Evolutionary conservation across 148 eudicot genomes (phyloP).

Genomic region (Talinum fruticosum): DNA sequence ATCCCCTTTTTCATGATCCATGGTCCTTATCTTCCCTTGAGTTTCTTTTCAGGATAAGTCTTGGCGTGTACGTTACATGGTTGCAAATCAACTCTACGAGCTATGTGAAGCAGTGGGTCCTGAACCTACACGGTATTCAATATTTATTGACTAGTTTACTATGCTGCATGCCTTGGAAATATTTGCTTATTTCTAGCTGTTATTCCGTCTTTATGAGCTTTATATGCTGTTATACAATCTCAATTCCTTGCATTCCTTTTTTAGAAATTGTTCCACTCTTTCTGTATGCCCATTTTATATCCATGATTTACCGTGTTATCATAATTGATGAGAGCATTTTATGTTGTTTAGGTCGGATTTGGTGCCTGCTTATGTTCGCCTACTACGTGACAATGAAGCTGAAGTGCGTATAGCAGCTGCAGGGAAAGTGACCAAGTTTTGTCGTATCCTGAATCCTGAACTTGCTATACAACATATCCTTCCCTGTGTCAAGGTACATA

Average conservation of each 20-base stretch:
- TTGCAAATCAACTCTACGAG: constrained; percentile 93
- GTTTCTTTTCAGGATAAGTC: constrained; percentile 74
- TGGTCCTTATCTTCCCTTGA: background rate
- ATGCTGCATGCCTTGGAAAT: background rate
- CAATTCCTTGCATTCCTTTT: background rate
- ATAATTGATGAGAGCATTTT: constrained; percentile 14
- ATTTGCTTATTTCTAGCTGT: background rate
- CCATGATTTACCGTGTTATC: background rate
- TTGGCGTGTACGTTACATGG: constrained; percentile 99
- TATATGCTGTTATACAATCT: background rate
- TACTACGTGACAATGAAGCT: constrained; percentile 89
- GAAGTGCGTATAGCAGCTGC: constrained; percentile 96
- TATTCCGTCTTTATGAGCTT: too few species aligned
- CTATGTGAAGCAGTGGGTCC: constrained; percentile 99
- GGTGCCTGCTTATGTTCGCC: constrained; percentile 84
- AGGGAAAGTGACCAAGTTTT: constrained; percentile 81
- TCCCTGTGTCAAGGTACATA: constrained; percentile 78
- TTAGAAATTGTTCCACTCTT: background rate
- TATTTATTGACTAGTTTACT: constrained; percentile 2
- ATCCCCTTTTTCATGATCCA: background rate
- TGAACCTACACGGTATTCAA: constrained; percentile 71
- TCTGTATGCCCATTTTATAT: background rate
- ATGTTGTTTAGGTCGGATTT: constrained; percentile 53
- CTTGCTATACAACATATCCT: constrained; percentile 78
- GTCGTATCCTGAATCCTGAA: constrained; percentile 66